Base-by-base conservation (phyloP, 257 asterid species). In the Solanum clarkiae region DNA sequence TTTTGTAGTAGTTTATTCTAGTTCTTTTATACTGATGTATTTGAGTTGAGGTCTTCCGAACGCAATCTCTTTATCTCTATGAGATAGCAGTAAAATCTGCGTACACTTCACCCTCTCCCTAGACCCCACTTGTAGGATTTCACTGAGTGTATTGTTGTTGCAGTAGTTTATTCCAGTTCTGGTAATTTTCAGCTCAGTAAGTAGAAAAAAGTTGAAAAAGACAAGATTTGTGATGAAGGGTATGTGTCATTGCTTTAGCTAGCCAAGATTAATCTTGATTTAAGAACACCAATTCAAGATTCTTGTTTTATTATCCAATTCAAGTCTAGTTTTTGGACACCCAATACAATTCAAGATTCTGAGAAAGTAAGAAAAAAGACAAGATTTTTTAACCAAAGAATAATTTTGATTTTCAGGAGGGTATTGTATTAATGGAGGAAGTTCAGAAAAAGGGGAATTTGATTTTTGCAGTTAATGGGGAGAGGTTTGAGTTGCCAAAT, bases 401-500 rank as follows among this genome's bases (percentile, higher is more conserved):
- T 16, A 32, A 32, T 32, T 36, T 32, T 66, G 22, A 66, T 66
- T 18, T 68, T 18, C 44, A 70, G 80, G 29, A 8, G 17, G 36
- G 36, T 71, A 11, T 71, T 71, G 14, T 7, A 56, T 0, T 36
- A 18, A 44, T 71, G 80, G 11, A 71, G 36, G 65, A 51, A 12
- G 10, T 71, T 2, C 56, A 71, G 18, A 44, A 71, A 71, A 71
- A 44, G 32, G 80, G 36, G 36, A 44, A 7, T 71, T 71, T 71
- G 18, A 32, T 71, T 1, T 71, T 71, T 71, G 80, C 95, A 5
- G 91, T 93, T n/a, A 94, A 94, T 86, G 95, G 97, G 1, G 92
- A 90, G 90, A 91, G 89, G 68, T 94, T 91, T 88, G 94, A 93
- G 91, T 86, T 93, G 70, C 82, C 93, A 10, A 87, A 77, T 7